These are phyloP conservation scores for Rhodamnia argentea DNA, from an alignment of 345 rosid genomes.

Conservation along the genomic window DNA sequence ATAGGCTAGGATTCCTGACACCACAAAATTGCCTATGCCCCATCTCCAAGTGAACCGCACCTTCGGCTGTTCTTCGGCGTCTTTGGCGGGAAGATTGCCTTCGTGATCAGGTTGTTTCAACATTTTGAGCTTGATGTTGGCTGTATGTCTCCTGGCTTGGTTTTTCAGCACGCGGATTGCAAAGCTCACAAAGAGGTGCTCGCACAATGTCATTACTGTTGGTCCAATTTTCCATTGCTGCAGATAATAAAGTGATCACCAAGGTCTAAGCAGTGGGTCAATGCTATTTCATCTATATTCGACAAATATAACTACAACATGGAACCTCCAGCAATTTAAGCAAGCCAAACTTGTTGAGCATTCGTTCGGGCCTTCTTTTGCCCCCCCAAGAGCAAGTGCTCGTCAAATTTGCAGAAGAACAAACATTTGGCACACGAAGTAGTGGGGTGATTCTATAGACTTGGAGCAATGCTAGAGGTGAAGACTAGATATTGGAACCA, in stretches of 20 bases:
- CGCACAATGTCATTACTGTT: constrained; percentile 66
- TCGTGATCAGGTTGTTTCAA: constrained; percentile 10
- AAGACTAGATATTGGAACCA: not conserved
- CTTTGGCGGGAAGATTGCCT: not conserved
- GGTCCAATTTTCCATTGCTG: constrained; percentile 95
- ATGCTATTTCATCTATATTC: not conserved
- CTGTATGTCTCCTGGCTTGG: constrained; percentile 35
- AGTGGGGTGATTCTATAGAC: not conserved
- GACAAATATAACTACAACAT: not conserved
- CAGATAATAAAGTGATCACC: not conserved
- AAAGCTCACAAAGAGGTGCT: constrained; percentile 86
- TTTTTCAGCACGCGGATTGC: constrained; percentile 62
- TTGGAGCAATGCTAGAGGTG: not conserved
- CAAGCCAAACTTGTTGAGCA: not conserved
- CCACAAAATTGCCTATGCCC: constrained; percentile 57
- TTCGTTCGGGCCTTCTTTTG: not conserved
- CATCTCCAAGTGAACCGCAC: constrained; percentile 56
- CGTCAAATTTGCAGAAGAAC: not conserved
- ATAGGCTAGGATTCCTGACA: constrained; percentile 75
- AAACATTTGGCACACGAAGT: not conserved
- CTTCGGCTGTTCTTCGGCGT: constrained; percentile 15
- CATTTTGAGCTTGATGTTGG: constrained; percentile 24
- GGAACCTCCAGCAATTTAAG: not conserved
- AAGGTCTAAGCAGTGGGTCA: not conserved
- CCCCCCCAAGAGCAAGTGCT: not conserved